Conservation (phyloP, 208 protist species). For the Wallacemonas sp. region DNA sequence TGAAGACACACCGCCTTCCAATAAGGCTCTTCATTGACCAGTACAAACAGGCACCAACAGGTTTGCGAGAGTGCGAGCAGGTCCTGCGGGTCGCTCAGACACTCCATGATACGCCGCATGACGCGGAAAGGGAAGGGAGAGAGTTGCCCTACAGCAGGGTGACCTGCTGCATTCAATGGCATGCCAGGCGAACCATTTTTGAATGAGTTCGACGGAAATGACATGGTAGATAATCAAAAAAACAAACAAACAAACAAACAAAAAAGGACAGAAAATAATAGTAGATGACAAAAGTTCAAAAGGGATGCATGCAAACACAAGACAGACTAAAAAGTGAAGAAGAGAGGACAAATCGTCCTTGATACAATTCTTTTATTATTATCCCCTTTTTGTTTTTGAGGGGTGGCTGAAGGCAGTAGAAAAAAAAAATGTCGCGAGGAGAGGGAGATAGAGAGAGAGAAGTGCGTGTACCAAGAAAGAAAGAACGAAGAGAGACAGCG, state of each 20-base stretch:
- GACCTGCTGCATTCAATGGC: neutral
- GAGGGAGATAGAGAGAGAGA: no score
- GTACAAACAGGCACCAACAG: constrained; percentile 27
- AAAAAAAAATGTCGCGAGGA: no score
- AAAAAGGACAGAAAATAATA: constrained; percentile 1
- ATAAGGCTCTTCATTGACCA: constrained; percentile 22
- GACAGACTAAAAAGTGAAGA: no score
- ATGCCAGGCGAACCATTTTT: neutral
- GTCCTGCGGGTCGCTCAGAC: constrained; percentile 6
- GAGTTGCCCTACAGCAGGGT: neutral
- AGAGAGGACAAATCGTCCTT: no score
- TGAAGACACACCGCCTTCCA: constrained; percentile 24
- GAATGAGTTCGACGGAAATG: neutral
- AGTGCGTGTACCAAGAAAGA: no score
- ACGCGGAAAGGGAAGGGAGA: constrained; percentile 16
- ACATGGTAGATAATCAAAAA: neutral
- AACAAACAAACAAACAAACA: constrained; percentile 11
- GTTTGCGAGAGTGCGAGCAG: constrained; percentile 19
- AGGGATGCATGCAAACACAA: no score
- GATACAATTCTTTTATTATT: no score
- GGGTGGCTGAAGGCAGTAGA: no score
- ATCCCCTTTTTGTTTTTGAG: no score
- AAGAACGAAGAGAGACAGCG: no score
- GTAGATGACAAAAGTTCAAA: no score
- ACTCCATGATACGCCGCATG: constrained; percentile 17